Base-by-base conservation (phyloP, 116 monocot species). In the Dioscorea cayenensis region DNA sequence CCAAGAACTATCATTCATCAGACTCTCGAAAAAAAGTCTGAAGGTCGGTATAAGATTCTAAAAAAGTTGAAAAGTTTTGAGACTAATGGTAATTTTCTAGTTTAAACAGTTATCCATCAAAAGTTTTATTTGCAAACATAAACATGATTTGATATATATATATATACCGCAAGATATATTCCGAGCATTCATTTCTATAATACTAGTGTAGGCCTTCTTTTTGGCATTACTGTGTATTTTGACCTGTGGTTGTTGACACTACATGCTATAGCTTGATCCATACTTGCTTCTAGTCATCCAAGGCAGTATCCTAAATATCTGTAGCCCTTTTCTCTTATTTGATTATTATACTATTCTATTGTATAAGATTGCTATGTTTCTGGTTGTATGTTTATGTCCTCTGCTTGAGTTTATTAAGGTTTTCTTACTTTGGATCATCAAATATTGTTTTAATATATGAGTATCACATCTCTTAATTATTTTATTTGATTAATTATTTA, bases 241-340 rank as follows among this genome's bases (percentile, higher is more conserved):
- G n/a, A 70, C 52, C 55, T 49, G 23, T 77, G 49, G 74, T 17
- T 61, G 22, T 29, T 66, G 28, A 59, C 73, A 75, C 65, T 73
- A 77, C 64, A 37, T 72, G 74, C 62, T 79, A 71, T 89, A 99
- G 99, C 64, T 94, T 64, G 91, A 89, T 37, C 87, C 55, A n/a
- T 99, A 89, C 74, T 49, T 94, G 65, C 88, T 99, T 82, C 99
- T 94, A 73, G 67, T 99, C 71, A 87, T 99, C 73, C 99, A 99
- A 84, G 99, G 99, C 76, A 91, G 79, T 99, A 99, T 99, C 99
- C 95, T 89, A 38, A 67, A 68, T 28, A 75, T 72, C 16, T 66
- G 37, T 61, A 20, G 19, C 37, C n/a, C 23, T 61, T n/a, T 61
- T 61, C 20, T 7, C 22, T 61, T 5, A 20, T 61, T 2, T 61